Evolutionary conservation across 2,329 filamentous ascomycete species (phyloP), one percentile per base, ranked within the genome.

Genomic region (Aureobasidium namibiae): DNA sequence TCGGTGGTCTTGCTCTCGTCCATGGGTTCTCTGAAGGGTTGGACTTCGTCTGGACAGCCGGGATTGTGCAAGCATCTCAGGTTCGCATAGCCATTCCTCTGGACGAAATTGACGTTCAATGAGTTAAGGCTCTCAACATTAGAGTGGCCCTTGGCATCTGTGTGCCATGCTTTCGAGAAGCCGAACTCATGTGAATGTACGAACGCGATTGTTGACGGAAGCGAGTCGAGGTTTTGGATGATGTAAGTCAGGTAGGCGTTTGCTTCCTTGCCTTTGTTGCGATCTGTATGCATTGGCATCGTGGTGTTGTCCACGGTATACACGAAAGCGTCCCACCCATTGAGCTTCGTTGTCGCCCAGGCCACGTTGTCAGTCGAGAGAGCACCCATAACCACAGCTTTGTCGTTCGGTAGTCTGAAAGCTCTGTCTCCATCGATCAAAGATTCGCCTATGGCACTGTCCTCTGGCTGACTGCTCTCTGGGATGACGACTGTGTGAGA

Each of bases 211-310:
- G 65, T 60, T 11, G 50, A 36, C 4, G 62, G 63, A 24, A 71
- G 72, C 29, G 63, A 52, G 59, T 76, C 61, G 65, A 78, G 78
- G 63, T 76, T 62, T 46, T 78, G 74, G 56, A 78, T 73, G 14
- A 79, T 67, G 64, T 76, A 78, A 36, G 74, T 77, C 2, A 78
- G 67, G 61, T 78, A 78, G 44, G 75, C 74, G 67, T 75, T 77
- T 4, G 75, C 71, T 65, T 79, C 76, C 56, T 72, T 72, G 60
- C 75, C 75, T 66, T 77, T 78, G 65, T 78, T 68, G 18, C 65
- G 59, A 14, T 60, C 58, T 6, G 67, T 69, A 10, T 57, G 54
- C 4, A 65, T 18, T 8, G 34, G 59, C 26, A 63, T 63, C 31
- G 62, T 63, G 29, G 59, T 58, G 54, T 66, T 62, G 24, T 53